Conservation (phyloP, 176 grass and related monocot species). For the Lolium perenne region DNA sequence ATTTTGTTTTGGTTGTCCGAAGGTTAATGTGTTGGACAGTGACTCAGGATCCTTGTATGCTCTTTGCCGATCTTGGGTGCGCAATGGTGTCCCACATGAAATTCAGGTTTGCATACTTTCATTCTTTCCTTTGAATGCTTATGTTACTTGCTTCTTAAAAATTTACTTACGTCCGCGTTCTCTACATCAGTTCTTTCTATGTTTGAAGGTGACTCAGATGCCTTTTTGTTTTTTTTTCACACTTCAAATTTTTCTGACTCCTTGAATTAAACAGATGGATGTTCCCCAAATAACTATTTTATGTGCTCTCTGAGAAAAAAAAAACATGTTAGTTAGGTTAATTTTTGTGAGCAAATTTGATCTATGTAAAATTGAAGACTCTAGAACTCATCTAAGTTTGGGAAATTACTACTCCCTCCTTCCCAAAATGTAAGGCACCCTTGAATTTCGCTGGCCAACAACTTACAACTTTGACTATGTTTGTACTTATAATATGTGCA, state of each 20-base stretch:
- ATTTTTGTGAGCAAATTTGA: background rate
- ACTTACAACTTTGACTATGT: no score
- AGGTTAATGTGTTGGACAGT: conserved; percentile 63
- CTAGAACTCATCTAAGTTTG: background rate
- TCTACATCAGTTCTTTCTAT: conserved; percentile 9
- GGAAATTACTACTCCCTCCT: background rate
- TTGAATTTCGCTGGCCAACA: no score
- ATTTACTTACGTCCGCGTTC: background rate
- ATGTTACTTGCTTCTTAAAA: conserved; percentile 30
- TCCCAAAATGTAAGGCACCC: no score
- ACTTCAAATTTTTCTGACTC: background rate
- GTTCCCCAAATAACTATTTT: conserved; percentile 4
- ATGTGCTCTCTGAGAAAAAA: background rate
- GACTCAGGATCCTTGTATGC: conserved; percentile 63
- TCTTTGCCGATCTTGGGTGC: conserved; percentile 68
- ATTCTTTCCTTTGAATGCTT: conserved; percentile 25
- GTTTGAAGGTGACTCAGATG: background rate
- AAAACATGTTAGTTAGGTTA: background rate
- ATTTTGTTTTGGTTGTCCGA: conserved; percentile 25
- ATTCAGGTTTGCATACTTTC: conserved; percentile 56
- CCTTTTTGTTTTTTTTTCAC: background rate
- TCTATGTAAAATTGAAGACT: background rate
- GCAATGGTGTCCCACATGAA: conserved; percentile 61
- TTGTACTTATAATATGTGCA: no score
- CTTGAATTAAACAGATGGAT: background rate